phyloP scores from a whole-genome alignment of 306 rosid species.

The Sicyos baderoa region DNA sequence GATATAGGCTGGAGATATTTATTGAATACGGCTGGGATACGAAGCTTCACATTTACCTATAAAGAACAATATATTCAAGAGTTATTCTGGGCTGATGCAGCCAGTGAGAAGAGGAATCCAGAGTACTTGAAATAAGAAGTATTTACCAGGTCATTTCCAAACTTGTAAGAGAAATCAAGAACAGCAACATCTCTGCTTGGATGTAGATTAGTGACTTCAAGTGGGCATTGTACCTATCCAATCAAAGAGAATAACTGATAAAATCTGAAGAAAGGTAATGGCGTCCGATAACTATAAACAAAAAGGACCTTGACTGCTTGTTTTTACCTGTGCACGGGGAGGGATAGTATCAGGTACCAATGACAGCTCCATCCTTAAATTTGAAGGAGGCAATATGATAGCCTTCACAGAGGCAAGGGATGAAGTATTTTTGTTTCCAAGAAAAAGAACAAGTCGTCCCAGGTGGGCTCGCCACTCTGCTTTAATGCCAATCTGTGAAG shows the following conservation, averaged over 20 bases:
- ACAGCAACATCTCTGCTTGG: slow-evolving; percentile 98
- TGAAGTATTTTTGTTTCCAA: slow-evolving; percentile 91
- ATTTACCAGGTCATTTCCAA: slow-evolving; percentile 68
- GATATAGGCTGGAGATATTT: slow-evolving; percentile 91
- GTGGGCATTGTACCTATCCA: slow-evolving; percentile 92
- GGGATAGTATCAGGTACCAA: slow-evolving; percentile 95
- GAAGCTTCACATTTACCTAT: slow-evolving; percentile 84
- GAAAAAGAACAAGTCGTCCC: slow-evolving; percentile 89
- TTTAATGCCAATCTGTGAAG: slow-evolving; percentile 72
- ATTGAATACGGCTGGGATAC: slow-evolving; percentile 79
- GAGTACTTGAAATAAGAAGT: not conserved
- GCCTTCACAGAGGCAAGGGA: slow-evolving; percentile 90
- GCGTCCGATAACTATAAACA: slow-evolving; percentile 1
- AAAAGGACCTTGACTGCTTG: slow-evolving; percentile 6
- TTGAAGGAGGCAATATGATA: slow-evolving; percentile 72
- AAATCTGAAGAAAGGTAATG: slow-evolving; percentile 11
- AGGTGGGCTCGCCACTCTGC: slow-evolving; percentile 94
- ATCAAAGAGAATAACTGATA: slow-evolving; percentile 20
- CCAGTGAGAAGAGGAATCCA: not conserved
- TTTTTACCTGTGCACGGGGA: slow-evolving; percentile 91
- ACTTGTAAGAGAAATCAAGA: slow-evolving; percentile 93
- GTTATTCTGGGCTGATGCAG: slow-evolving; percentile 12
- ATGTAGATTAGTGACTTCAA: slow-evolving; percentile 73
- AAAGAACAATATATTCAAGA: slow-evolving; percentile 5
- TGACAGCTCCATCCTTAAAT: slow-evolving; percentile 86